Evolutionary conservation across 2,329 filamentous ascomycete genomes (phyloP), one percentile per base, ranked within the genome.

Genomic region (Pleoardoris graminearum): DNA sequence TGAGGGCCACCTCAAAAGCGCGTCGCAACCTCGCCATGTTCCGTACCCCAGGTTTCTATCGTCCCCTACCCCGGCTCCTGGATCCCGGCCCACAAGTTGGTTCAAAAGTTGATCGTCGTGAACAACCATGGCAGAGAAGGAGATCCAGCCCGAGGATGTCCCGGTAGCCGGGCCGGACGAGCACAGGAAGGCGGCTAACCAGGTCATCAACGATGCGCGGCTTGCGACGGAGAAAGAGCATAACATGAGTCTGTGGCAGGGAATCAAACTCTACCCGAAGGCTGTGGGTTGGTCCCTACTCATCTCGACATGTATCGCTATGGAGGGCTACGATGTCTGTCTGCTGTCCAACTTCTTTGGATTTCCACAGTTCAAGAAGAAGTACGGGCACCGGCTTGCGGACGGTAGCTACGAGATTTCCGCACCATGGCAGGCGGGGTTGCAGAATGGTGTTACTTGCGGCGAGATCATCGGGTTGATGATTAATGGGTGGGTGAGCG

Each of bases 261-360:
- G 90, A 57, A 80, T 96, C 71, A 85, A 80, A 67, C 80, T 94
- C 22, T 96, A 96, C 69, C 91, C 90, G 53, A 93, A 95, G 77
- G 91, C 91, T 19, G 86, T 95, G 51, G 82, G 78, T 19, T 96
- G 90, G 90, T 90, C 86, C 63, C 67, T 96, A 45, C 78, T 95
- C 53, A 92, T 96, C 72, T 93, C 88, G n/a, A 93, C 90, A 0
- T 92, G 89, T 70, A 94, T 96, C 66, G 85, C 84, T 65, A 96
- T 96, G 91, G 91, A 96, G 73, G 91, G 90, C 29, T 95, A 92
- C 76, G 90, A 96, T 68, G 80, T 94, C 53, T 86, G 84, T 65
- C 78, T 95, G 48, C 84, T 94, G 64, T 90, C 87, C 77, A 92
- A 92, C 74, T 91, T 94, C 68, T 92, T 84, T 55, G 77, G 69